phyloP scores from a whole-genome alignment of 306 rosid genomes.

The Lotus japonicus region DNA sequence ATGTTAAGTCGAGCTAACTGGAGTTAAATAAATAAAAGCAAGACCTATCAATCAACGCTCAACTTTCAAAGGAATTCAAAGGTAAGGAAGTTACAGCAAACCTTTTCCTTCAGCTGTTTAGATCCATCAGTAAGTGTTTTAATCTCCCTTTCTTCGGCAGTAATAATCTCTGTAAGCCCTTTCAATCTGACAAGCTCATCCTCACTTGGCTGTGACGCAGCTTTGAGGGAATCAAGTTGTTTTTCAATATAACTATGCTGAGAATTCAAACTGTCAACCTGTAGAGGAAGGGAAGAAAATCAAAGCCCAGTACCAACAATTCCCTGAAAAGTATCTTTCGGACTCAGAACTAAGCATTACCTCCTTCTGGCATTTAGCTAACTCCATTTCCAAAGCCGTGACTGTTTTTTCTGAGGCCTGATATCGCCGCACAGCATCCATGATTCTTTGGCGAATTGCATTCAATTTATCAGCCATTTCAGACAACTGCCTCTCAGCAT shows the following conservation, averaged over 20 bases:
- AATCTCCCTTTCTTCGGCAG: constrained; percentile 65
- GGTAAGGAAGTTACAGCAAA: constrained; percentile 20
- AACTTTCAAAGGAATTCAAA: constrained; percentile 6
- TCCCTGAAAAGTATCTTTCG: not conserved
- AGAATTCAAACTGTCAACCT: constrained; percentile 77
- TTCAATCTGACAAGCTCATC: constrained; percentile 66
- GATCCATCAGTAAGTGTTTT: constrained; percentile 63
- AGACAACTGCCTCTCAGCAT: constrained; percentile 68
- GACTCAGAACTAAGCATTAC: constrained; percentile 33
- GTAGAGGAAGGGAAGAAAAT: constrained; percentile 13
- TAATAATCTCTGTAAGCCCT: constrained; percentile 56
- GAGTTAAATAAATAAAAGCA: constrained; percentile 18
- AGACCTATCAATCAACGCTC: constrained; percentile 8
- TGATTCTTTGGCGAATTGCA: constrained; percentile 52
- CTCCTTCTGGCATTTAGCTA: constrained; percentile 84
- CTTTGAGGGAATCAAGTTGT: constrained; percentile 76
- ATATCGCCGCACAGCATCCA: constrained; percentile 49
- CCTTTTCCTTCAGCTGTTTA: constrained; percentile 80
- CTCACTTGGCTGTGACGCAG: constrained; percentile 64
- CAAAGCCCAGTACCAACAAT: not conserved
- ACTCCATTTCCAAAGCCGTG: constrained; percentile 69
- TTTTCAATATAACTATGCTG: constrained; percentile 72
- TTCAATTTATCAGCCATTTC: constrained; percentile 43
- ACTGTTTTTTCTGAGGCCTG: constrained; percentile 66
- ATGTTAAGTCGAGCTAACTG: not conserved